These are phyloP conservation scores for Kurtzmaniella fragi DNA, from an alignment of 805 yeast genomes.

Conservation along the genomic window DNA sequence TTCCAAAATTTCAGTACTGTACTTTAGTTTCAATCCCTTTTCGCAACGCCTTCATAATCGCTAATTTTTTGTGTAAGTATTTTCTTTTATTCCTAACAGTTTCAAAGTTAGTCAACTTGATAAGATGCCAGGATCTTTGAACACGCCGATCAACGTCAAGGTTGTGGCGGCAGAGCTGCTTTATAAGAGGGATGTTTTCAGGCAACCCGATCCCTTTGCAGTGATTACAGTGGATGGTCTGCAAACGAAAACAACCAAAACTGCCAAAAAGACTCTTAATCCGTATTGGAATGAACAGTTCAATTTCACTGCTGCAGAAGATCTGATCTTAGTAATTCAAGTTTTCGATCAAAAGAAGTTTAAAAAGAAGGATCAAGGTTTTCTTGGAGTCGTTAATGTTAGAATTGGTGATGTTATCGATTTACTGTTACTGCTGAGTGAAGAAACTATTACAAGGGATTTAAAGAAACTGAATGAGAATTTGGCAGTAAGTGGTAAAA, in stretches of 20 bases:
- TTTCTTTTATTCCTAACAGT: no score
- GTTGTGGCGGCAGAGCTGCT: conserved; percentile 95
- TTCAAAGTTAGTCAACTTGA: no score
- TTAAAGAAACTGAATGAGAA: conserved; percentile 84
- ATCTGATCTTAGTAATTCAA: conserved; percentile 84
- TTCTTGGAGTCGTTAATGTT: conserved; percentile 91
- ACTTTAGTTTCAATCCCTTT: no score
- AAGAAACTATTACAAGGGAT: conserved; percentile 90
- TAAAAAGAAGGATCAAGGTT: conserved; percentile 98
- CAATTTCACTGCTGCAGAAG: conserved; percentile 69
- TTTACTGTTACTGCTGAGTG: conserved; percentile 43
- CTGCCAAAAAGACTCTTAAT: conserved; percentile 87
- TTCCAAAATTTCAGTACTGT: no score
- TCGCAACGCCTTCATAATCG: no score
- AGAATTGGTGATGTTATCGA: conserved; percentile 87
- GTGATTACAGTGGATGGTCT: conserved; percentile 96
- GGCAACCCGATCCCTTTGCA: conserved; percentile 97
- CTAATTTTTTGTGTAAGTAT: no score
- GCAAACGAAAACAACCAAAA: conserved; percentile 91
- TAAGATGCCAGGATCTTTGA: conserved; percentile 4
- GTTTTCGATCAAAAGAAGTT: conserved; percentile 96
- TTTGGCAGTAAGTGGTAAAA: conserved; percentile 87
- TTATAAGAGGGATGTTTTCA: conserved; percentile 89
- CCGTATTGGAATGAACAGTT: conserved; percentile 98
- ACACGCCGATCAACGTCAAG: conserved; percentile 49